phyloP scores from a whole-genome alignment of 352 stramenopile species.

The Phytophthora uliginosa region DNA sequence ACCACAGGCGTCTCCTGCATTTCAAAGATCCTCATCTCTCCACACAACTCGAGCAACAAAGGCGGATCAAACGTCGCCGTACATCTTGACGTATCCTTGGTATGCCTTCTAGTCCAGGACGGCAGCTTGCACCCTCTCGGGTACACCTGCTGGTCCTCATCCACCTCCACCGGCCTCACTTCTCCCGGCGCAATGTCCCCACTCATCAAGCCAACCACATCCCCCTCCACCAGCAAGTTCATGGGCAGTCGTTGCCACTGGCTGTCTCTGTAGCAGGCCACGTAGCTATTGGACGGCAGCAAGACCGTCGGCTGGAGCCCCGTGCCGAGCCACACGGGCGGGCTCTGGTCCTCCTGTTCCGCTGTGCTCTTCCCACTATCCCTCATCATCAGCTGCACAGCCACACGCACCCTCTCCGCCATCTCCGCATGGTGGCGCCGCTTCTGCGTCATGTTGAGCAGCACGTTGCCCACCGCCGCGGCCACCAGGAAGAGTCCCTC shows the following conservation, averaged over 20 bases:
- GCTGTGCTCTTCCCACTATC: slow-evolving; percentile 13
- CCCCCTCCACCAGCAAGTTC: slow-evolving; percentile 86
- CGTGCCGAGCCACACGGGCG: slow-evolving; percentile 34
- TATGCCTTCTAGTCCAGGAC: slow-evolving; percentile 50
- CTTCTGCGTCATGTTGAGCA: slow-evolving; percentile 75
- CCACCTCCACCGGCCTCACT: slow-evolving; percentile 49
- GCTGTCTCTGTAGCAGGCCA: slow-evolving; percentile 82
- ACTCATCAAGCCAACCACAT: slow-evolving; percentile 87
- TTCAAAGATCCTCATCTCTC: slow-evolving; percentile 89
- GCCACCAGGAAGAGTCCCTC: slow-evolving; percentile 74
- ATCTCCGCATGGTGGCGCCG: slow-evolving; percentile 84
- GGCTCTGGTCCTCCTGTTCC: slow-evolving; percentile 9
- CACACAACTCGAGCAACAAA: slow-evolving; percentile 82
- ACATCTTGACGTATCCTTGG: slow-evolving; percentile 63
- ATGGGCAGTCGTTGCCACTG: slow-evolving; percentile 87
- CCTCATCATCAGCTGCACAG: slow-evolving; percentile 67
- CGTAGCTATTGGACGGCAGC: slow-evolving; percentile 82
- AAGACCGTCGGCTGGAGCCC: slow-evolving; percentile 54
- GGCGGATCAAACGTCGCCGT: slow-evolving; percentile 85
- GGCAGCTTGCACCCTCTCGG: slow-evolving; percentile 72
- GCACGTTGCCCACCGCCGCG: slow-evolving; percentile 65
- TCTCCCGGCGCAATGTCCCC: slow-evolving; percentile 81
- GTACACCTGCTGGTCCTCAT: slow-evolving; percentile 45
- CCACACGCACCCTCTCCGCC: slow-evolving; percentile 76
- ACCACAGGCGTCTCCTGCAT: slow-evolving; percentile 89